phyloP scores from a whole-genome alignment of 139 green algal species.

The Haematococcus sp. region DNA sequence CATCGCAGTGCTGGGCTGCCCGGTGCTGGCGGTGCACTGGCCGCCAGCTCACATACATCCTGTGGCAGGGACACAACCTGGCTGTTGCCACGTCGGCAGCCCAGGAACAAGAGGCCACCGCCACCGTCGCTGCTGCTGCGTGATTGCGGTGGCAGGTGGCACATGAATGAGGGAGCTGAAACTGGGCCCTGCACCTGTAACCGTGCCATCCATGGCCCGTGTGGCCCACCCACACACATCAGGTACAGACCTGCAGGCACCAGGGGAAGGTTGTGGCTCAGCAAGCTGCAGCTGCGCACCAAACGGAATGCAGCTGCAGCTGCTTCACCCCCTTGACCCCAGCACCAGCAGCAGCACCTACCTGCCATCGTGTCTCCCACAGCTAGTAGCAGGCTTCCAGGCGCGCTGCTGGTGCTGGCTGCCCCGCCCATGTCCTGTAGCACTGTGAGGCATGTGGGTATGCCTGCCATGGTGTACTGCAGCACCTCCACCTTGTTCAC shows the following conservation, averaged over 20 bases:
- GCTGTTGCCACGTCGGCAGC: slow-evolving; percentile 23
- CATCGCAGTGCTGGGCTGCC: slow-evolving; percentile 1
- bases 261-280: not conserved
- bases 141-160: slow-evolving; percentile 10
- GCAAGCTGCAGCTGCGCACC: too few relatives aligned
- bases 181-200: not conserved
- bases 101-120: slow-evolving; percentile 28
- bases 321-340: not conserved
- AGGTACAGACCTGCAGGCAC: slow-evolving; percentile 18
- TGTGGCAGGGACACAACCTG: slow-evolving; percentile 8
- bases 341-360: not conserved
- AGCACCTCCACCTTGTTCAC: not conserved
- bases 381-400: not conserved
- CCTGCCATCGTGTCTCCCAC: slow-evolving; percentile 5
- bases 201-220: not conserved
- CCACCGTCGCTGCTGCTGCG: too few relatives aligned
- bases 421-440: not conserved
- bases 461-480: not conserved
- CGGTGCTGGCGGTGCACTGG: not conserved
- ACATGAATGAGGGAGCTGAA: not conserved
- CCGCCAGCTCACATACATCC: not conserved
- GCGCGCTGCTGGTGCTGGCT: not conserved
- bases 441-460: slow-evolving; percentile 1
- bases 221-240: slow-evolving; percentile 1
- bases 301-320: too few relatives aligned